These are phyloP conservation scores for Penicillium robsamsonii DNA, from an alignment of 495 filamentous ascomycete species.

Conservation along the genomic window DNA sequence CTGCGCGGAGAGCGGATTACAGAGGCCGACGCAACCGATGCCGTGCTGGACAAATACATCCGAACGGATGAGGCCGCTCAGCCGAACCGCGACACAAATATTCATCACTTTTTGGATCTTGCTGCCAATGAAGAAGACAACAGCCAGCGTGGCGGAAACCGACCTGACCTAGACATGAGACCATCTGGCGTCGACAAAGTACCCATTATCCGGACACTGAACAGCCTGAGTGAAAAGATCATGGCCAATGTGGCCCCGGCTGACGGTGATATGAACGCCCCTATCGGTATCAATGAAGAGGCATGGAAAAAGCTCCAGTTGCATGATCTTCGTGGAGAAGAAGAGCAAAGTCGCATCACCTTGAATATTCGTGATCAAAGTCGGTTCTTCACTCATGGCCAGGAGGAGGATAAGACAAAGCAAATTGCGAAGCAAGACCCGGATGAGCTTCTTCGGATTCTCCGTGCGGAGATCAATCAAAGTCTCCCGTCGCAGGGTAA, in stretches of 20 bases:
- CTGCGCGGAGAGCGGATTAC: constrained; percentile 82
- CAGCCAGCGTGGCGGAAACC: constrained; percentile 73
- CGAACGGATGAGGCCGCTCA: constrained; percentile 58
- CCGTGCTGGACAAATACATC: constrained; percentile 80
- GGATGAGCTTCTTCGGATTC: constrained; percentile 56
- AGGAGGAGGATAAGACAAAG: constrained; percentile 55
- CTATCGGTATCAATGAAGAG: constrained; percentile 69
- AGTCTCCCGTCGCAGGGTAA: constrained; percentile 57
- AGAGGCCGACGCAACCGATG: constrained; percentile 69
- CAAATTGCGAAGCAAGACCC: constrained; percentile 67
- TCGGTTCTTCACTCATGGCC: constrained; percentile 68
- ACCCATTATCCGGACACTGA: constrained; percentile 81
- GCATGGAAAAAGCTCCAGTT: constrained; percentile 71
- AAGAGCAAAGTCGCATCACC: constrained; percentile 67
- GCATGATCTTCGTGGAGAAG: constrained; percentile 77
- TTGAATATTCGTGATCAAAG: constrained; percentile 86
- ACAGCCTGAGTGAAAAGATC: constrained; percentile 84
- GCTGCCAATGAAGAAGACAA: constrained; percentile 93
- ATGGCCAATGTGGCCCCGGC: constrained; percentile 79
- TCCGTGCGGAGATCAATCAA: constrained; percentile 60
- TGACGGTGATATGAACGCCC: constrained; percentile 63
- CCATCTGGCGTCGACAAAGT: constrained; percentile 63
- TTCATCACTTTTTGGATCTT: constrained; percentile 87
- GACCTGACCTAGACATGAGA: constrained; percentile 83
- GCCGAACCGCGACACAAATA: constrained; percentile 54